Base-by-base conservation (phyloP, 768 basidiomycete species). In the Paxillus rubicundulus region DNA sequence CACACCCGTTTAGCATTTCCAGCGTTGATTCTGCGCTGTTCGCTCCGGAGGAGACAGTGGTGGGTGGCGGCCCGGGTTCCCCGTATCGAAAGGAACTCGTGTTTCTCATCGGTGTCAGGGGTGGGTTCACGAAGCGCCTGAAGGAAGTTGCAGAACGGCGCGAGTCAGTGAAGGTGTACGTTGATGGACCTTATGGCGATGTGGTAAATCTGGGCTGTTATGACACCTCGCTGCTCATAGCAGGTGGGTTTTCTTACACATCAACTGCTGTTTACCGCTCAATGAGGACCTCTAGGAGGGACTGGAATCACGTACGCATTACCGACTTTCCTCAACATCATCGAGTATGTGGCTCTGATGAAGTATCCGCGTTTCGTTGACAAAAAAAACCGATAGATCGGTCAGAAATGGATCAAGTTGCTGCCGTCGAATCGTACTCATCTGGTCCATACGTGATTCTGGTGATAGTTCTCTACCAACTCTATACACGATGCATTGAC, bases 1-100 rank as follows among this genome's bases (percentile, higher is more conserved):
- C 77, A 12, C 82, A 84, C 53, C 83, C 82, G 8, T 84, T 85
- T 62, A 81, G 82, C 0, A 82, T 84, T 45, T 71, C 80, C 2
- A 76, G 70, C 10, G 62, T 72, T 12, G 64, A 72, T 47, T 53
- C 57, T 3, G 27, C 37, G 4, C 49, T 63, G 9, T 60, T 55
- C 37, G 41, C 50, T n/a, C 32, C 53, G 16, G 58, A 54, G 17
- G 9, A 37, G 4, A 45, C 40, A 39, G 6, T n/a, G 0, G 32
- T 8, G n/a, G 53, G 38, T 5, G 48, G 33, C 3, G 40, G 5
- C n/a, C 39, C 17, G 3, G 20, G 9, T 40, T 40, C 20, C n/a
- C 33, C 47, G 8, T 58, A 59, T 50, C 53, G 57, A 39, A 74
- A 72, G 53, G 71, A 80, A 30, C 62, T 85, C 18, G 68, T 71